Percentiles rank a stretch among this genome's conserved stretches.
phyloP scores from a whole-genome alignment of 2,329 filamentous ascomycete genomes.

The Phyllosticta ampelicida region DNA sequence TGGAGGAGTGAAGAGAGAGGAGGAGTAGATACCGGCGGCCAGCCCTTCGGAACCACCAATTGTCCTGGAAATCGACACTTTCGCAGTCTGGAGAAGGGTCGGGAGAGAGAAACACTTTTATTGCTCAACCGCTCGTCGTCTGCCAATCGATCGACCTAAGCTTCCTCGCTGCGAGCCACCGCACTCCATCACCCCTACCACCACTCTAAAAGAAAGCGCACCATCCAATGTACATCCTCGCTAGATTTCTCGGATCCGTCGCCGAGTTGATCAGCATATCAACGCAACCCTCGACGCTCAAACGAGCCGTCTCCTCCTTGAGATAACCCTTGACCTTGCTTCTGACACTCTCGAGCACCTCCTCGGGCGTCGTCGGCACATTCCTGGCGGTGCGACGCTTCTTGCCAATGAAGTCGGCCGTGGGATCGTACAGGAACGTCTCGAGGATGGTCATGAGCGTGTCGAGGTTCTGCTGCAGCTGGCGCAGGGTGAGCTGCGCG shows the following conservation, averaged over 20 bases:
- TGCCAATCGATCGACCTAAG: too few species aligned
- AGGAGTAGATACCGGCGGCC: too few species aligned
- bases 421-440: constrained; percentile 94
- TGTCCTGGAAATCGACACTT: too few species aligned
- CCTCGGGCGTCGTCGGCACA: constrained; percentile 58
- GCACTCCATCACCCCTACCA: background rate
- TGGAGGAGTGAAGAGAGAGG: too few species aligned
- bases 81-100: too few species aligned
- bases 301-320: constrained; percentile 76
- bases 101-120: too few species aligned
- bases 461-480: constrained; percentile 85
- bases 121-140: too few species aligned
- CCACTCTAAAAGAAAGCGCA: constrained; percentile 50
- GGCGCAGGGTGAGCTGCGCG: constrained; percentile 74
- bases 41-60: too few species aligned
- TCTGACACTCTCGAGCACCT: constrained; percentile 80
- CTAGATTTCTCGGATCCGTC: constrained; percentile 65
- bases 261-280: constrained; percentile 87
- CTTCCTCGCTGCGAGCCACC: too few species aligned
- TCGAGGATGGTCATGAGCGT: constrained; percentile 96
- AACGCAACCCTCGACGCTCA: constrained; percentile 96
- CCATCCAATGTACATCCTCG: constrained; percentile 97
- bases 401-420: constrained; percentile 76
- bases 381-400: constrained; percentile 42
- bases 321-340: constrained; percentile 78